Percentiles rank a stretch among this genome's conserved stretches.
Evolutionary conservation across 768 basidiomycete genomes (phyloP).

Genomic region (Austroboletus festivus): DNA sequence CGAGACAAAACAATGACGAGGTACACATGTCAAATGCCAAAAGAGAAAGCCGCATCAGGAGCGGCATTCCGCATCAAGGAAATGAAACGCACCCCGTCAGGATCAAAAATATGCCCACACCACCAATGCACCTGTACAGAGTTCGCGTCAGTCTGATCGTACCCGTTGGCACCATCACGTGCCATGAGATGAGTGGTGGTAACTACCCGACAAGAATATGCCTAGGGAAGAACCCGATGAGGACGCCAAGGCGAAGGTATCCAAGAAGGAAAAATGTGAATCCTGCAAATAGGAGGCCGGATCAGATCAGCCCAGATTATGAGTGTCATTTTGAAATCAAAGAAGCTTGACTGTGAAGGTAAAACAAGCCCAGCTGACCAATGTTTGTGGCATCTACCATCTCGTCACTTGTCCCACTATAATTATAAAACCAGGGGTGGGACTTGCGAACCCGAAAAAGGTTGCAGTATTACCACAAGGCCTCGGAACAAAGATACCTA

Average conservation of each 20-base stretch:
- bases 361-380: slow-evolving; percentile 1
- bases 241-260: slow-evolving; percentile 71
- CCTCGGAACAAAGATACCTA: neutral
- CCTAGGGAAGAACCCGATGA: slow-evolving; percentile 94
- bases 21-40: neutral
- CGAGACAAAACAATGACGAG: neutral
- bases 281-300: slow-evolving; percentile 6
- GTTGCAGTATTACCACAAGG: too few species aligned
- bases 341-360: slow-evolving; percentile 2
- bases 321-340: slow-evolving; percentile 13
- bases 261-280: slow-evolving; percentile 86
- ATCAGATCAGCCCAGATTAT: slow-evolving; percentile 7
- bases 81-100: slow-evolving; percentile 66
- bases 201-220: slow-evolving; percentile 92
- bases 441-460: too few species aligned
- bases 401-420: neutral
- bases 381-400: neutral
- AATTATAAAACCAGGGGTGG: too few species aligned
- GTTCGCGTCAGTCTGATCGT: neutral
- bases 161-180: neutral
- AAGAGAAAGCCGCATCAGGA: slow-evolving; percentile 3
- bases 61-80: neutral
- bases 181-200: slow-evolving; percentile 1
- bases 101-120: slow-evolving; percentile 92
- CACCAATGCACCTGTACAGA: slow-evolving; percentile 71